These are phyloP conservation scores for Conticribra guillardii DNA, from an alignment of 108 stramenopile genomes.

Conservation along the genomic window DNA sequence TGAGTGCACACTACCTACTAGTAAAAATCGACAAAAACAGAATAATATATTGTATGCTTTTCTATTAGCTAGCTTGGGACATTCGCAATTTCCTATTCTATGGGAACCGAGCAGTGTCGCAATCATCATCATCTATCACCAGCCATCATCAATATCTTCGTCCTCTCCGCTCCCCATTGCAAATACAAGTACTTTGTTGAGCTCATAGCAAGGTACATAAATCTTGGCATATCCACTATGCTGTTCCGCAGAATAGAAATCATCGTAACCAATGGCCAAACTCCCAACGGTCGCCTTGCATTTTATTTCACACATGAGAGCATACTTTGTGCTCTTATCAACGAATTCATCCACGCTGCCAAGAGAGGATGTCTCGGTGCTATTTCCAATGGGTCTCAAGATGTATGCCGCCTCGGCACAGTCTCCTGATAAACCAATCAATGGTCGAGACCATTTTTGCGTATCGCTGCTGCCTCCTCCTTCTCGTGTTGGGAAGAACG, in stretches of 20 bases:
- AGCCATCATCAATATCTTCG: constrained; percentile 8
- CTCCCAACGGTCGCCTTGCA: constrained; percentile 92
- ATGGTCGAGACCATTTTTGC: constrained; percentile 67
- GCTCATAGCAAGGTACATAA: constrained; percentile 93
- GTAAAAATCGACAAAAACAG: too few relatives aligned
- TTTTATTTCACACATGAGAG: constrained; percentile 92
- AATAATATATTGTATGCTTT: too few relatives aligned
- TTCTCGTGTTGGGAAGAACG: constrained; percentile 84
- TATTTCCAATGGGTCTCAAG: constrained; percentile 83
- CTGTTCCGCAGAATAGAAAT: constrained; percentile 70
- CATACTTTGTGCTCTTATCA: constrained; percentile 68
- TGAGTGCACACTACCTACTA: too few relatives aligned
- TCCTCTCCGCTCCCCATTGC: constrained; percentile 59
- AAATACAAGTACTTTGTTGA: constrained; percentile 92
- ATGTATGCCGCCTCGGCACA: constrained; percentile 97
- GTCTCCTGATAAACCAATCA: constrained; percentile 95
- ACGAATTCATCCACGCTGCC: constrained; percentile 1
- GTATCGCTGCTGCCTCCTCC: constrained; percentile 48
- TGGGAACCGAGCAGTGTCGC: too few relatives aligned
- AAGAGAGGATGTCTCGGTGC: too few relatives aligned
- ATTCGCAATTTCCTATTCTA: too few relatives aligned
- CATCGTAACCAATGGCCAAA: constrained; percentile 90
- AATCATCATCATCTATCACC: neutral
- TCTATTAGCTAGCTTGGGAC: too few relatives aligned
- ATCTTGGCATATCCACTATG: constrained; percentile 92